Evolutionary conservation across 768 basidiomycete genomes (phyloP).

Genomic region (Phlebiopsis gigantea): DNA sequence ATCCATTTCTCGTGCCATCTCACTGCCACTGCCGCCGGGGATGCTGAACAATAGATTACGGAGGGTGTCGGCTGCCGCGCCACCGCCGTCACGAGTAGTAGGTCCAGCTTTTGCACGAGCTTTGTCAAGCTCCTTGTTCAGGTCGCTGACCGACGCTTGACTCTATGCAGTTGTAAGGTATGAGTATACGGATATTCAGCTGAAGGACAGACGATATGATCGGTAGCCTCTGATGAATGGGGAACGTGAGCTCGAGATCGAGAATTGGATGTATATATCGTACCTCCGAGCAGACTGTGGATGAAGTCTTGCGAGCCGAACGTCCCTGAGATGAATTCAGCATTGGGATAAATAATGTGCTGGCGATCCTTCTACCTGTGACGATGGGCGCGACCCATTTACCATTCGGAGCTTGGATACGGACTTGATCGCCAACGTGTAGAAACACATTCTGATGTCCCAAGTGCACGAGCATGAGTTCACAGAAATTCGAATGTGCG

Average conservation of each 20-base stretch:
- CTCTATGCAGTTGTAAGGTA: slow-evolving; percentile 18
- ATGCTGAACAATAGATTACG: slow-evolving; percentile 57
- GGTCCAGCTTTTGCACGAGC: slow-evolving; percentile 51
- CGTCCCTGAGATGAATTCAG: slow-evolving; percentile 50
- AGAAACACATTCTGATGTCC: slow-evolving; percentile 76
- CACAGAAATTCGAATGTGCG: slow-evolving; percentile 89
- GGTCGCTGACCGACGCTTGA: slow-evolving; percentile 72
- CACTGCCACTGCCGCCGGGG: slow-evolving; percentile 54
- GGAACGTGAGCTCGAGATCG: not conserved
- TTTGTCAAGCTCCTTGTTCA: slow-evolving; percentile 71
- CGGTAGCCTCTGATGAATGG: slow-evolving; percentile 51
- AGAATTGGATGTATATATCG: slow-evolving; percentile 21
- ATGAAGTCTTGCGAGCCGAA: slow-evolving; percentile 79
- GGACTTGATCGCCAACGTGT: slow-evolving; percentile 80
- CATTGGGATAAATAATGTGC: too few relatives aligned
- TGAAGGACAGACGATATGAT: slow-evolving; percentile 46
- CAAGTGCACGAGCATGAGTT: slow-evolving; percentile 68
- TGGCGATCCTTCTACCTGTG: slow-evolving; percentile 45
- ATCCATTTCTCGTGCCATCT: slow-evolving; percentile 73
- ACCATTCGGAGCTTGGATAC: slow-evolving; percentile 70
- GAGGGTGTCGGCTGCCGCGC: slow-evolving; percentile 39
- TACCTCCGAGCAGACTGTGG: slow-evolving; percentile 70
- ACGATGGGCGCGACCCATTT: slow-evolving; percentile 76
- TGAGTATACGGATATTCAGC: not conserved
- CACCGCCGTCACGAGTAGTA: slow-evolving; percentile 28